Evolutionary conservation across 805 yeast genomes (phyloP).

Genomic region (Metschnikowia amazonensis): DNA sequence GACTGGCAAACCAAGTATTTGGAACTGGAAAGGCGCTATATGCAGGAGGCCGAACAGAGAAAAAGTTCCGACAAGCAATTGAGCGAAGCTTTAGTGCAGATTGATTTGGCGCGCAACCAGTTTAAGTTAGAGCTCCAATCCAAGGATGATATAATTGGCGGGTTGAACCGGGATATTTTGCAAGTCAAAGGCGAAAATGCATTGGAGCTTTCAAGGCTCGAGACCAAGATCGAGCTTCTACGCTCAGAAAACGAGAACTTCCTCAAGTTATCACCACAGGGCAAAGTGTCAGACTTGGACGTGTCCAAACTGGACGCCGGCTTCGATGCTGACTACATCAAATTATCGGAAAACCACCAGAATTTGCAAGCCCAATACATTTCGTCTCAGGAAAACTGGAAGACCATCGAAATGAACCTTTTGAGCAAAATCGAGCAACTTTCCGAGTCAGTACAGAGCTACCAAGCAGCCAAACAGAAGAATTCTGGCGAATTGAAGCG

Average conservation of each 20-base stretch:
- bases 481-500: constrained; percentile 36
- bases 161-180: constrained; percentile 28
- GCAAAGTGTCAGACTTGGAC: background rate
- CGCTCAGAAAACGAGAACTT: constrained; percentile 56
- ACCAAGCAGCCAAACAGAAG: constrained; percentile 25
- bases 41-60: constrained; percentile 22
- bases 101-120: constrained; percentile 25
- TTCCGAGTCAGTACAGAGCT: constrained; percentile 23
- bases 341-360: constrained; percentile 46
- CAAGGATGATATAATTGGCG: constrained; percentile 32
- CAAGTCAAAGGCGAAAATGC: constrained; percentile 32
- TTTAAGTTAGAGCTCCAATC: constrained; percentile 30
- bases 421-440: constrained; percentile 44
- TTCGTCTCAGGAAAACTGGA: constrained; percentile 79
- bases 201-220: constrained; percentile 56
- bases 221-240: constrained; percentile 64
- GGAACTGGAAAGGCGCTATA: constrained; percentile 23
- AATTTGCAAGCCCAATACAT: constrained; percentile 67
- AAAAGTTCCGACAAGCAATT: constrained; percentile 21
- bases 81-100: constrained; percentile 31
- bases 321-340: constrained; percentile 38
- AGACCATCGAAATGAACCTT: constrained; percentile 67
- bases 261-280: constrained; percentile 8
- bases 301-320: constrained; percentile 17
- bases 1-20: constrained; percentile 26